A percentile compares a stretch with the other conserved stretches of the same genome.
Evolutionary conservation across 2,329 filamentous ascomycete species (phyloP).

Genomic region (Sarocladiaceae sp.): DNA sequence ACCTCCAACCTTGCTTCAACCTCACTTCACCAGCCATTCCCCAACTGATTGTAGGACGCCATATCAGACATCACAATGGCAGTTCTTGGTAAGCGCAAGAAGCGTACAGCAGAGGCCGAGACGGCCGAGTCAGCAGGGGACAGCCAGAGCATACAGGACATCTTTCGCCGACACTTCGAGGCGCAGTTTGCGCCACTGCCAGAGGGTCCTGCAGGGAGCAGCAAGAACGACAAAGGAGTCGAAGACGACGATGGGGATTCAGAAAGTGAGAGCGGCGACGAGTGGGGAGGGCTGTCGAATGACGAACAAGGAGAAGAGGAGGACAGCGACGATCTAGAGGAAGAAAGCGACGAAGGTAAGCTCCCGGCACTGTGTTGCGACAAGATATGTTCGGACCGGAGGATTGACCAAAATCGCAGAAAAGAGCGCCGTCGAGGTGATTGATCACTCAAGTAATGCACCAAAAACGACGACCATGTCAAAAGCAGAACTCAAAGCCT

Average conservation of each 20-base stretch:
- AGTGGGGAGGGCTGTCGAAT: conserved; percentile 11
- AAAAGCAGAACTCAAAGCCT: conserved; percentile 70
- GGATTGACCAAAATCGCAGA: conserved; percentile 14
- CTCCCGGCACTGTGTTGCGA: conserved; percentile 13
- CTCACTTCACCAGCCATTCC: not conserved
- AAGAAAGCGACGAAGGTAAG: conserved; percentile 18
- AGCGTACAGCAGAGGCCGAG: conserved; percentile 17
- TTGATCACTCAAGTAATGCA: conserved; percentile 50
- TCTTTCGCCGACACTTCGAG: conserved; percentile 84
- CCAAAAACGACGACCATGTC: conserved; percentile 44
- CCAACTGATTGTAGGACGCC: not conserved
- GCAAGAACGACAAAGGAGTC: conserved; percentile 29
- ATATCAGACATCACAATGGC: conserved; percentile 29
- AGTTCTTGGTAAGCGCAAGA: conserved; percentile 47
- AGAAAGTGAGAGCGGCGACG: conserved; percentile 2
- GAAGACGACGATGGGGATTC: conserved; percentile 19
- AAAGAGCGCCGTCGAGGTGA: conserved; percentile 46
- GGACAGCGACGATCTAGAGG: conserved; percentile 17
- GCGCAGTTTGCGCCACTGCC: conserved; percentile 76
- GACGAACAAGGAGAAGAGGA: conserved; percentile 10
- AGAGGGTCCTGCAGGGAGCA: conserved; percentile 21
- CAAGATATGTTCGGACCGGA: not conserved
- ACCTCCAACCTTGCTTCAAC: not conserved
- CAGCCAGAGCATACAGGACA: conserved; percentile 59
- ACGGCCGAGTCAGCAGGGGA: conserved; percentile 17